These are phyloP conservation scores for Penicillium verhagenii DNA, from an alignment of 495 filamentous ascomycete genomes.

Conservation along the genomic window DNA sequence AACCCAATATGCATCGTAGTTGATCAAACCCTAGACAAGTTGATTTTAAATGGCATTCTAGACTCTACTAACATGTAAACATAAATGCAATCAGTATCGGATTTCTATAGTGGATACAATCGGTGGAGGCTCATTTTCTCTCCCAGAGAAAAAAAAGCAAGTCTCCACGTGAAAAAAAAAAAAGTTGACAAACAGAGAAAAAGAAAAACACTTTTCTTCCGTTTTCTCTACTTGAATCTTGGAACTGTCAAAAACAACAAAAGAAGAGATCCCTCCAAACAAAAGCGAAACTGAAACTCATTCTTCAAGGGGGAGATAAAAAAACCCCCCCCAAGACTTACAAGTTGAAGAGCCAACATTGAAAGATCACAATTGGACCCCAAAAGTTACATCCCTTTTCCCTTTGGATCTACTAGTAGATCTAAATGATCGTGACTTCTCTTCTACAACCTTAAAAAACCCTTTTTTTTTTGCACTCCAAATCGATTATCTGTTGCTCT, in stretches of 20 bases:
- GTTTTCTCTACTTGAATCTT: too few relatives aligned
- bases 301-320: too few relatives aligned
- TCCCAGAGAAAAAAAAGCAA: constrained; percentile 10
- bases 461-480: neutral
- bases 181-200: constrained; percentile 43
- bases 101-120: constrained; percentile 24
- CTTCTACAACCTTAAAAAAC: constrained; percentile 6
- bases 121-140: constrained; percentile 27
- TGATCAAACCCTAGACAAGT: too few relatives aligned
- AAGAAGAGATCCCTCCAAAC: neutral
- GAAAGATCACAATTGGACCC: neutral
- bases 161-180: constrained; percentile 18
- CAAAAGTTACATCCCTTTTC: neutral
- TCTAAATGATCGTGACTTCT: constrained; percentile 4
- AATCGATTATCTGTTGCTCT: constrained; percentile 29
- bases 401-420: neutral
- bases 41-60: too few relatives aligned
- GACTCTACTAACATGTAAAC: too few relatives aligned
- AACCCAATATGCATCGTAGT: too few relatives aligned
- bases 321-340: too few relatives aligned
- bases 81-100: too few relatives aligned
- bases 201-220: constrained; percentile 41
- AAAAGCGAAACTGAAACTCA: too few relatives aligned
- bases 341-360: too few relatives aligned
- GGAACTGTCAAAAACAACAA: neutral